phyloP scores from a whole-genome alignment of 305 asterid genomes.

The Fraxinus paxiana region DNA sequence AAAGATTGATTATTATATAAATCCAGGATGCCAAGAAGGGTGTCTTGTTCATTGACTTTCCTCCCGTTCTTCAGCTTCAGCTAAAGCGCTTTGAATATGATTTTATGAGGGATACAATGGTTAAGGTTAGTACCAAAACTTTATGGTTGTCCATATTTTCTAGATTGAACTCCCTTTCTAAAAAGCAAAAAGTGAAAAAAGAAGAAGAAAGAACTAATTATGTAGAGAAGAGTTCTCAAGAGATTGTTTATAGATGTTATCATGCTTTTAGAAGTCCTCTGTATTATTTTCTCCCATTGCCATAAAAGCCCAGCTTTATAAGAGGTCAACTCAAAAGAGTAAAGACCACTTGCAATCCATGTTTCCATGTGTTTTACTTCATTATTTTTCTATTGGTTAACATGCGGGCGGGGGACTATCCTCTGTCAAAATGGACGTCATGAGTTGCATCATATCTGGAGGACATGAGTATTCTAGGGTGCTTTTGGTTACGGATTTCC shows the following conservation, averaged over 20 bases:
- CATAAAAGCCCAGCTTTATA: neutral
- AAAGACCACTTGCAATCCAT: neutral
- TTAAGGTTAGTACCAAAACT: slow-evolving; percentile 57
- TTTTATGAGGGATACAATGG: slow-evolving; percentile 90
- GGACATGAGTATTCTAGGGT: neutral
- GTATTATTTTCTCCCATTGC: neutral
- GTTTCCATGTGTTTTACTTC: neutral
- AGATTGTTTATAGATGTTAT: neutral
- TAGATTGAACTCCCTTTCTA: neutral
- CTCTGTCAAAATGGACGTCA: neutral
- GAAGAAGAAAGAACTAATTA: neutral
- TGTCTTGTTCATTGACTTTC: slow-evolving; percentile 84
- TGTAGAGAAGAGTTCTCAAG: neutral
- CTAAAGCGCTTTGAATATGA: slow-evolving; percentile 91
- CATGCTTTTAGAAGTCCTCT: neutral
- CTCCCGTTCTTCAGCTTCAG: slow-evolving; percentile 98
- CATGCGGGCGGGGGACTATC: neutral
- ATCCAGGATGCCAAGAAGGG: slow-evolving; percentile 96
- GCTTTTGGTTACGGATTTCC: neutral
- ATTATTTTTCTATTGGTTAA: neutral
- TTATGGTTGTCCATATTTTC: neutral
- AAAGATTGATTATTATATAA: slow-evolving; percentile 21
- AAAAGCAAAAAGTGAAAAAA: neutral
- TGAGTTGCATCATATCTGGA: neutral
- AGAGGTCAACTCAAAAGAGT: neutral